Conservation (phyloP, 192 early-diverging fungal species). For the Umbelopsis ramanniana region DNA sequence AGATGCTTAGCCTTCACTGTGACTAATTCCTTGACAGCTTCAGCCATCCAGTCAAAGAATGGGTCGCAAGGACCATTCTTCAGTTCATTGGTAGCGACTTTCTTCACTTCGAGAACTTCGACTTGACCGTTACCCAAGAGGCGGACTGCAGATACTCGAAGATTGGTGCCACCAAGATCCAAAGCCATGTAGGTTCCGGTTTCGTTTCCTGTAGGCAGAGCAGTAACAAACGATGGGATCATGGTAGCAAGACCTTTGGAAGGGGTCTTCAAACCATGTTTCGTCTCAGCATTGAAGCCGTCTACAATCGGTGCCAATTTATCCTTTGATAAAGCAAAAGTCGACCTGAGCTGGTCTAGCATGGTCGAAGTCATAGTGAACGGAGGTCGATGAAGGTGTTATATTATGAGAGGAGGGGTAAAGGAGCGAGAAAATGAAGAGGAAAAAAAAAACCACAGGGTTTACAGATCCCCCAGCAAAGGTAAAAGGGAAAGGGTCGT, state of each 20-base stretch:
- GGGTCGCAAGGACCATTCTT: conserved; percentile 70
- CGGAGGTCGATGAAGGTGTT: not conserved
- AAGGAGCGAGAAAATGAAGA: conserved; percentile 4
- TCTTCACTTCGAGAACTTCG: conserved; percentile 69
- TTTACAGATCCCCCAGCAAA: not conserved
- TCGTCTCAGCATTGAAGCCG: conserved; percentile 34
- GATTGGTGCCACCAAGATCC: conserved; percentile 93
- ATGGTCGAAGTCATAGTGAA: conserved; percentile 2
- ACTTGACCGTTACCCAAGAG: conserved; percentile 75
- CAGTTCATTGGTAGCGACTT: conserved; percentile 65
- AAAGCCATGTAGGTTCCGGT: conserved; percentile 87
- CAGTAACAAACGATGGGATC: conserved; percentile 89
- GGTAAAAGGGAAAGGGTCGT: not conserved
- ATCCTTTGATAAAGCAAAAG: conserved; percentile 27
- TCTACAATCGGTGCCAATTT: conserved; percentile 34
- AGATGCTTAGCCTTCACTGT: conserved; percentile 9
- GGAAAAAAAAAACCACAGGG: conserved; percentile 16
- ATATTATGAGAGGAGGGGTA: not conserved
- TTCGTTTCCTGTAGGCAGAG: conserved; percentile 81
- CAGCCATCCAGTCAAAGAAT: conserved; percentile 86
- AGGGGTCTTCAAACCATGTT: conserved; percentile 36
- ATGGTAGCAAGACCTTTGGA: conserved; percentile 62
- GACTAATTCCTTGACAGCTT: conserved; percentile 41
- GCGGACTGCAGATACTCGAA: conserved; percentile 83
- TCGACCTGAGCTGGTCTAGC: conserved; percentile 22